A percentile compares a stretch with the other conserved stretches of the same genome.
These are phyloP conservation scores for Plantago ovata DNA, from an alignment of 257 asterid genomes.

Conservation along the genomic window DNA sequence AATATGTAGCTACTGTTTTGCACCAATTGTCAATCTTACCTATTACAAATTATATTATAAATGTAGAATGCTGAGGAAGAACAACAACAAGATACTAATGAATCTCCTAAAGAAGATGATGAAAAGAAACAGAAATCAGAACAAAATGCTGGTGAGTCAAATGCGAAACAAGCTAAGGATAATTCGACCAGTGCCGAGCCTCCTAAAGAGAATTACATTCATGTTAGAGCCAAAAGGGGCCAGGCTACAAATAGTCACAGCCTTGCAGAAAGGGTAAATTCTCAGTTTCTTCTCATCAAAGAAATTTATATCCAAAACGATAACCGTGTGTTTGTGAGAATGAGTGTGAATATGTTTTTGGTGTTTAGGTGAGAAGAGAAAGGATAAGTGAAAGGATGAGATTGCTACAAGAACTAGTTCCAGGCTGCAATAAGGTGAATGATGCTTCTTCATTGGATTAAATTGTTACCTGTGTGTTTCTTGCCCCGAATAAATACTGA, in stretches of 20 bases:
- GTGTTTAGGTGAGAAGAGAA: conserved; percentile 77
- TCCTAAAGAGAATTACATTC: conserved; percentile 73
- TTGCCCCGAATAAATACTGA: not conserved
- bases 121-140: conserved; percentile 37
- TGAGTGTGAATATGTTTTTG: conserved; percentile 5
- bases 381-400: conserved; percentile 95
- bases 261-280: conserved; percentile 87
- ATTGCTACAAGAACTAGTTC: conserved; percentile 91
- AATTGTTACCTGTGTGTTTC: not conserved
- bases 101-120: conserved; percentile 40
- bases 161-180: conserved; percentile 48
- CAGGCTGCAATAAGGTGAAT: conserved; percentile 86
- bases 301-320: not conserved
- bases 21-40: conserved; percentile 2
- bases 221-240: conserved; percentile 86
- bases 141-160: conserved; percentile 35
- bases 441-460: not conserved
- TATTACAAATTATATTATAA: conserved; percentile 8
- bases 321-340: conserved; percentile 3
- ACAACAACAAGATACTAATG: conserved; percentile 42
- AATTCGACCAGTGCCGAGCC: conserved; percentile 47
- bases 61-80: conserved; percentile 52
- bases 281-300: not conserved
- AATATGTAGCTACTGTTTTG: not conserved
- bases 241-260: conserved; percentile 98